Base-by-base conservation (phyloP, 352 stramenopile genomes). In the Phytophthora fragariaefolia region DNA sequence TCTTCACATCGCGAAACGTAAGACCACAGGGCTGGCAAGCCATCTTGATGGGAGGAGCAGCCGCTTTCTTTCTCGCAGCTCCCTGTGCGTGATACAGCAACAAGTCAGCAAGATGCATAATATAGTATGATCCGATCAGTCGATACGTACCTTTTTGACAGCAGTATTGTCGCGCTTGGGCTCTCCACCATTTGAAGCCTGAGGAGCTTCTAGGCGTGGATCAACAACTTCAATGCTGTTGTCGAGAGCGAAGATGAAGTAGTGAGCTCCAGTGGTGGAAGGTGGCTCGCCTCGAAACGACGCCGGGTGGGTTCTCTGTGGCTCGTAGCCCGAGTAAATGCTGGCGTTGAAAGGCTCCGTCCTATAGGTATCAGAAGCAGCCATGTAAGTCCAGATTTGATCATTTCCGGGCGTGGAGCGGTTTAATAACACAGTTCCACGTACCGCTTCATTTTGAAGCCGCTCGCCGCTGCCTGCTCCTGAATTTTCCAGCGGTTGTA, bases 401-500 rank as follows among this genome's bases (percentile, higher is more conserved):
- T n/a, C n/a, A n/a, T n/a, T n/a, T n/a, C n/a, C n/a, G n/a, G n/a
- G n/a, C n/a, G n/a, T n/a, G n/a, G n/a, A n/a, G n/a, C n/a, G n/a
- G n/a, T n/a, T n/a, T n/a, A n/a, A n/a, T n/a, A n/a, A n/a, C n/a
- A n/a, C n/a, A n/a, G n/a, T n/a, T 23, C 18, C 48, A 54, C 61
- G 6, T 72, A 92, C 84, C 83, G 63, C 49, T 90, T 85, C 46
- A 88, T 54, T 53, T 83, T 77, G 55, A 92, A 92, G 23, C 89
- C 89, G 51, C 81, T 90, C 23, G 62, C 57, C 18, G 64, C 63
- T 2, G 86, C 89, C 45, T 95, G 86, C 6, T 85, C 82, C 36
- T 90, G 71, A 30, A 96, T 83, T 27, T 87, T 73, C 89, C 89
- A 96, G 42, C 85, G 82, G 58, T 94, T 92, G 75, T 95, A 95